Evolutionary conservation across 805 yeast genomes (phyloP), one percentile per base, ranked within the genome.

Genomic region (Zygosaccharomyces rouxii): DNA sequence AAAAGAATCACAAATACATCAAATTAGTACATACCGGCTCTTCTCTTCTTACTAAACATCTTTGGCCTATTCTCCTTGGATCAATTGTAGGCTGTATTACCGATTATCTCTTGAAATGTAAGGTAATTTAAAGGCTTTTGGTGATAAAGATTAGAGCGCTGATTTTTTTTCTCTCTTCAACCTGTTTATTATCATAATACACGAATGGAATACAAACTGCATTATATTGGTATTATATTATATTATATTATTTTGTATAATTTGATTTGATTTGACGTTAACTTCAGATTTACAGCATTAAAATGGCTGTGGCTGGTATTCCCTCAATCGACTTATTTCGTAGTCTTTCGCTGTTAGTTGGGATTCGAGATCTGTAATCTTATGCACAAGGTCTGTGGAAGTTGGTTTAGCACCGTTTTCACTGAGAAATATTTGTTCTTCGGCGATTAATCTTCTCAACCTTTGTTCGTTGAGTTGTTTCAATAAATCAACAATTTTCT

Each of bases 401-500:
- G 79, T 73, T 25, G 86, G 83, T 25, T 71, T 62, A 44, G 69
- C 67, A 9, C 81, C 79, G 54, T 76, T 71, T 53, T 81, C 86
- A 51, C 73, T 62, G 31, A 81, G 63, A 29, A 84, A 59, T 0
- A 83, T 78, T 55, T 83, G 82, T 53, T 84, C 90, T 57, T 86
- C 94, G 25, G 88, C 82, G 25, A 83, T 78, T 54, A 77, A 81
- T 45, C 95, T 68, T 48, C 80, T 75, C 54, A 78, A 70, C 52
- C 92, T 71, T 61, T 86, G 92, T 26, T 78, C 80, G 47, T 77
- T 79, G 49, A 86, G 62, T 51, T 77, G 76, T 39, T 77, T 78
- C 35, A 83, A 77, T 48, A 86, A 59, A 19, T 76, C 76, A 1
- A 77, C 71, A 25, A 84, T 75, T 28, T 71, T 72, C 1, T 68